A percentile compares a stretch with the other conserved stretches of the same genome.
These are phyloP conservation scores for Albophoma yamanashiensis DNA, from an alignment of 2,329 filamentous ascomycete species.

Conservation along the genomic window DNA sequence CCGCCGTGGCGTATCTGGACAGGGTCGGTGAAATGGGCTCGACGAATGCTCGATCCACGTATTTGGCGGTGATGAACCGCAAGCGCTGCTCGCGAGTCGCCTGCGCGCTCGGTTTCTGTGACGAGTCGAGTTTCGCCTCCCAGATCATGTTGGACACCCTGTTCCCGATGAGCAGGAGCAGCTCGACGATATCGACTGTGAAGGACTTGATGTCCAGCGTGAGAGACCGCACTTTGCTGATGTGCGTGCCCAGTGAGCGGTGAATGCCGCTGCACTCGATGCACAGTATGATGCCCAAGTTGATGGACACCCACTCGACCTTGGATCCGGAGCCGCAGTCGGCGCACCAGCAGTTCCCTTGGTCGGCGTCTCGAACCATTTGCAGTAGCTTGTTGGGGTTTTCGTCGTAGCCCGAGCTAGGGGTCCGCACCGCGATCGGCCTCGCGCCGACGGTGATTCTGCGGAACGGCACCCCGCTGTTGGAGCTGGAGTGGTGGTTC, in stretches of 20 bases:
- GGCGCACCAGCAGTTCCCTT: slow-evolving; percentile 87
- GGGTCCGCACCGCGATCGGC: slow-evolving; percentile 58
- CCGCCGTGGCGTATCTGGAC: slow-evolving; percentile 65
- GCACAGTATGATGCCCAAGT: slow-evolving; percentile 89
- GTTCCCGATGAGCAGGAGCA: slow-evolving; percentile 85
- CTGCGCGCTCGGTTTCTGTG: slow-evolving; percentile 61
- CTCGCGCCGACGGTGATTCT: slow-evolving; percentile 87
- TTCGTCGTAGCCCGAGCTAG: slow-evolving; percentile 66
- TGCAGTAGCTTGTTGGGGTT: slow-evolving; percentile 79
- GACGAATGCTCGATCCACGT: slow-evolving; percentile 74
- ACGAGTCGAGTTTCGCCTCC: slow-evolving; percentile 73
- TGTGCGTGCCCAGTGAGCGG: slow-evolving; percentile 89
- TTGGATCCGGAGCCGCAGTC: slow-evolving; percentile 88
- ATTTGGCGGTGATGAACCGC: slow-evolving; percentile 93
- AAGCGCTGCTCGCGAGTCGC: slow-evolving; percentile 83
- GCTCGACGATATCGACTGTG: slow-evolving; percentile 91
- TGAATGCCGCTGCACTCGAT: slow-evolving; percentile 98
- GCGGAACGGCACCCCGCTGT: slow-evolving; percentile 54
- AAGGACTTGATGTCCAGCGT: slow-evolving; percentile 95
- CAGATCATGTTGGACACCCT: slow-evolving; percentile 93
- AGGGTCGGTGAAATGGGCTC: slow-evolving; percentile 65
- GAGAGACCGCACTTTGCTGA: slow-evolving; percentile 91
- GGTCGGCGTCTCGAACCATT: slow-evolving; percentile 77
- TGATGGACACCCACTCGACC: slow-evolving; percentile 98
- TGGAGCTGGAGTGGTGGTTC: slow-evolving; percentile 33